Evolutionary conservation across 768 basidiomycete genomes (phyloP).

Genomic region (Suillus sp.): DNA sequence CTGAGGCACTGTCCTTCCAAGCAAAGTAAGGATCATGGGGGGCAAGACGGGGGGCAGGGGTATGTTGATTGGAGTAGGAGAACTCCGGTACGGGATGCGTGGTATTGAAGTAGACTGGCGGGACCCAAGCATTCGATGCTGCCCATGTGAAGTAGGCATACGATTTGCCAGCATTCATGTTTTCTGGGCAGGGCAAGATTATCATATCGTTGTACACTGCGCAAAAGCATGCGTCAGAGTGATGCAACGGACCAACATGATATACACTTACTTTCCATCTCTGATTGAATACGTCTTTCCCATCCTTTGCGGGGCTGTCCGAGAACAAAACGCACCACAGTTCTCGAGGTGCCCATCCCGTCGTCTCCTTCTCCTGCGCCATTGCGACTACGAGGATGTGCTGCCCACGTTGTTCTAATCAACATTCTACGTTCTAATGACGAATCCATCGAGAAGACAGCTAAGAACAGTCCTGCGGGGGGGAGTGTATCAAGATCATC

Average conservation of each 20-base stretch:
- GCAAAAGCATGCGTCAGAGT: constrained; percentile 13
- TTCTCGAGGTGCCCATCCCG: constrained; percentile 76
- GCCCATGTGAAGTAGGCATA: constrained; percentile 94
- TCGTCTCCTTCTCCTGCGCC: constrained; percentile 72
- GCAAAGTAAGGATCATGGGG: constrained; percentile 70
- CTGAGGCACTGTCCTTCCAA: constrained; percentile 49
- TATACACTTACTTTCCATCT: constrained; percentile 81
- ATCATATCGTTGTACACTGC: constrained; percentile 85
- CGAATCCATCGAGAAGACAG: constrained; percentile 88
- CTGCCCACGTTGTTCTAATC: constrained; percentile 88
- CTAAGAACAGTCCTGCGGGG: constrained; percentile 85
- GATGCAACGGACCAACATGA: constrained; percentile 8
- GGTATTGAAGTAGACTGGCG: constrained; percentile 63
- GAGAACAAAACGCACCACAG: constrained; percentile 86
- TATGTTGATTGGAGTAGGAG: constrained; percentile 66
- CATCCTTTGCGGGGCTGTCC: constrained; percentile 81
- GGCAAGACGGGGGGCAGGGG: constrained; percentile 60
- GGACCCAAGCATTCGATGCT: constrained; percentile 87
- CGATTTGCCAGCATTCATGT: constrained; percentile 96
- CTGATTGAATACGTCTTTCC: constrained; percentile 78
- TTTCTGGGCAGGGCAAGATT: constrained; percentile 81
- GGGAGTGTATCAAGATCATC: constrained; percentile 68
- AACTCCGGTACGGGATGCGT: constrained; percentile 47
- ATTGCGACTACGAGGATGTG: constrained; percentile 73
- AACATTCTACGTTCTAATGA: constrained; percentile 84